phyloP scores from a whole-genome alignment of 2,329 filamentous ascomycete species.

The Diaporthe longicolla region DNA sequence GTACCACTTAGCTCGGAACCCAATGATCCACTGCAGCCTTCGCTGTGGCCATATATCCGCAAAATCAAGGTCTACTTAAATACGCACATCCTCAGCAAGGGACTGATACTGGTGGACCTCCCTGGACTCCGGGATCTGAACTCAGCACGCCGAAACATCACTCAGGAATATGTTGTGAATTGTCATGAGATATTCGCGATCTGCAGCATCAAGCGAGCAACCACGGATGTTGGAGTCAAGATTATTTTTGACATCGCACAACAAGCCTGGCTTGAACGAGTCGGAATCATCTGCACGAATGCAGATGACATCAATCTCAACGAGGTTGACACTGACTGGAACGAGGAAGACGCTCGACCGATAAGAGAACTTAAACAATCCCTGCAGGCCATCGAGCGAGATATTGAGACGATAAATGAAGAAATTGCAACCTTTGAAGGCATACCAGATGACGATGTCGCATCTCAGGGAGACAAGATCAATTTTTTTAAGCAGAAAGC shows the following conservation, averaged over 20 bases:
- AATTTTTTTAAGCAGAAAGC: no score
- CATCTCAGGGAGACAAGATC: neutral
- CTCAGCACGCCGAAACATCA: constrained; percentile 58
- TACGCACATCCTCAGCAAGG: constrained; percentile 62
- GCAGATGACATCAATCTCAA: constrained; percentile 52
- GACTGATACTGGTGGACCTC: constrained; percentile 64
- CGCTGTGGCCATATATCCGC: constrained; percentile 60
- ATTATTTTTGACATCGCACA: constrained; percentile 58
- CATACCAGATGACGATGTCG: neutral
- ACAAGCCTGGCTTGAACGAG: constrained; percentile 54
- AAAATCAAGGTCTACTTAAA: constrained; percentile 62
- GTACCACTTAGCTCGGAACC: constrained; percentile 56
- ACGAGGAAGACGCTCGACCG: neutral
- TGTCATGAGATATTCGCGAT: constrained; percentile 64
- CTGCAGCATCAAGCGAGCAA: constrained; percentile 58
- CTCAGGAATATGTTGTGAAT: constrained; percentile 59
- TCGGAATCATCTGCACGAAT: constrained; percentile 60
- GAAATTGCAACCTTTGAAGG: neutral
- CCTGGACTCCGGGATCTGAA: constrained; percentile 64
- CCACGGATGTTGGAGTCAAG: constrained; percentile 57
- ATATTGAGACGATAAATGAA: neutral
- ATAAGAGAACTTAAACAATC: neutral
- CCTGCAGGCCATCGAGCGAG: neutral
- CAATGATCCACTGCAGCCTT: constrained; percentile 39
- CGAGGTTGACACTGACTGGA: neutral